Conservation (phyloP, 345 rosid genomes). For the Triadica sebifera region DNA sequence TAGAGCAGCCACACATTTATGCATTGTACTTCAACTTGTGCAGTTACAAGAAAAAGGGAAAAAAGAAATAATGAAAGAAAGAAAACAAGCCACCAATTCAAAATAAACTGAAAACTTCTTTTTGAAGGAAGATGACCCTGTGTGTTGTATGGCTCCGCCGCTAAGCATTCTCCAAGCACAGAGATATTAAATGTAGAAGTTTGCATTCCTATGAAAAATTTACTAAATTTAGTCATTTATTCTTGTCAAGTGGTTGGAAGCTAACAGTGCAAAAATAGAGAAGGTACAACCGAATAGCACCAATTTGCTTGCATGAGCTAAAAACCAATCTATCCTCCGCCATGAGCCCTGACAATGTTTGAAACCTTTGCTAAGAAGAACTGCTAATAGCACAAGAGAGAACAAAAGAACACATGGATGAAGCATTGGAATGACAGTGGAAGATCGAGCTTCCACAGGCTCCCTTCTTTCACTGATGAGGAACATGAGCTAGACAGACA, state of each 20-base stretch:
- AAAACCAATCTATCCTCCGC: background rate
- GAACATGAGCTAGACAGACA: background rate
- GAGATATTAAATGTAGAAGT: background rate
- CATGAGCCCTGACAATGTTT: background rate
- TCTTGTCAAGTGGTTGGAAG: background rate
- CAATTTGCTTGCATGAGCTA: background rate
- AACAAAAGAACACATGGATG: background rate
- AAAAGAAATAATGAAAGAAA: background rate
- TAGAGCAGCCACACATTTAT: background rate
- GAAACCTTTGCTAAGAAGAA: background rate
- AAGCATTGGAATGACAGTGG: background rate
- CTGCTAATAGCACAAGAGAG: background rate
- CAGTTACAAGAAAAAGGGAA: background rate
- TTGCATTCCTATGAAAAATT: background rate
- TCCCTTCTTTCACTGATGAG: background rate
- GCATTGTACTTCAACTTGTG: background rate
- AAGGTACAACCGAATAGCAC: background rate
- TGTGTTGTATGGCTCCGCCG: background rate
- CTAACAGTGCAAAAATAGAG: background rate
- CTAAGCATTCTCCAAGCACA: background rate
- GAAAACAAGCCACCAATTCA: background rate
- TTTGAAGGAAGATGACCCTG: background rate
- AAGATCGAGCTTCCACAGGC: too few species aligned
- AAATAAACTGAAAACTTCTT: background rate
- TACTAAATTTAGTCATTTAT: background rate